Conservation (phyloP, 441 rosid species). For the Jatropha multifida region DNA sequence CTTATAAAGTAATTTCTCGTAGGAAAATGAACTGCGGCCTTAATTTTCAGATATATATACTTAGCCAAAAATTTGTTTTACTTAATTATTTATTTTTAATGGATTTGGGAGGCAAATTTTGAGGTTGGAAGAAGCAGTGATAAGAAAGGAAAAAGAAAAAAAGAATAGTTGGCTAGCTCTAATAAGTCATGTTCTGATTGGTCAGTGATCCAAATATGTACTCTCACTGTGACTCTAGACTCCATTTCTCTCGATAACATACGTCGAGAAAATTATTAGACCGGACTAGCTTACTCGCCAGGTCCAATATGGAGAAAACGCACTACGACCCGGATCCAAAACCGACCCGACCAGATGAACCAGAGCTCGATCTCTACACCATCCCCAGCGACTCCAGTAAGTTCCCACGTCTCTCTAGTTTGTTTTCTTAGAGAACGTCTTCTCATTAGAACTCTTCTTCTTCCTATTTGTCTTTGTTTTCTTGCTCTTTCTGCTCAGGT, state of each 20-base stretch:
- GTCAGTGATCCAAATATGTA: not conserved
- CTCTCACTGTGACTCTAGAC: not conserved
- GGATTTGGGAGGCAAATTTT: too few species aligned
- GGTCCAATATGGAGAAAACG: conserved; percentile 39
- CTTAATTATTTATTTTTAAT: too few species aligned
- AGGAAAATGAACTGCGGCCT: too few species aligned
- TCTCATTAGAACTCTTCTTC: not conserved
- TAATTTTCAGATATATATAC: too few species aligned
- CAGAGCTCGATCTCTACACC: conserved; percentile 85
- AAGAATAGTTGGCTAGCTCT: not conserved
- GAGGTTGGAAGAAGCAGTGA: too few species aligned
- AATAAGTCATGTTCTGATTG: not conserved
- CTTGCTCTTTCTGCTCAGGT: not conserved
- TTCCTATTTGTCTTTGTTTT: not conserved
- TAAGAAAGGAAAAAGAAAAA: too few species aligned
- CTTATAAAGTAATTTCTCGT: too few species aligned
- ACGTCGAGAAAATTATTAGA: not conserved
- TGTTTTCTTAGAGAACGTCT: conserved; percentile 1
- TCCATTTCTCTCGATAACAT: not conserved
- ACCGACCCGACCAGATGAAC: conserved; percentile 43
- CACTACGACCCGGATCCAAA: conserved; percentile 36
- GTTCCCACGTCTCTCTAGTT: conserved; percentile 16
- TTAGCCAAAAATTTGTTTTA: too few species aligned
- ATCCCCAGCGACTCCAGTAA: conserved; percentile 81
- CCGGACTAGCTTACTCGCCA: not conserved